phyloP scores from a whole-genome alignment of 352 stramenopile genomes.

The Phytophthora agathidicida region DNA sequence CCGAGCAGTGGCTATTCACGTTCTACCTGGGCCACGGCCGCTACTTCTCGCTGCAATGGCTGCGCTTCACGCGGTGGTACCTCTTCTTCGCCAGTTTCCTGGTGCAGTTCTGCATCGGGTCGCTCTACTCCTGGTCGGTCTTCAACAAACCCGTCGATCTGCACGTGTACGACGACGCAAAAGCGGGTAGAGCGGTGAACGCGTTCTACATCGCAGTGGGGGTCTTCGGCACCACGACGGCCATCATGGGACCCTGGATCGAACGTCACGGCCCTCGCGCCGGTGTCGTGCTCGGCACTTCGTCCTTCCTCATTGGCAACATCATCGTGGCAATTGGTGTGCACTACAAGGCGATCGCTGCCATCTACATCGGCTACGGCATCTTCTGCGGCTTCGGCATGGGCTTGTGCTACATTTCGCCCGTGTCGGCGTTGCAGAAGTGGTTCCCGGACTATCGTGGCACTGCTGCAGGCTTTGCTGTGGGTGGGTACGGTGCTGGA shows the following conservation, averaged over 20 bases:
- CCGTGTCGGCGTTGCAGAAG: constrained; percentile 65
- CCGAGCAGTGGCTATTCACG: constrained; percentile 57
- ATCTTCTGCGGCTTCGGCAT: constrained; percentile 64
- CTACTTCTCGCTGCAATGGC: constrained; percentile 40
- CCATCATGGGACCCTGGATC: constrained; percentile 69
- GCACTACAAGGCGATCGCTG: constrained; percentile 47
- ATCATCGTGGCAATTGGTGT: constrained; percentile 58
- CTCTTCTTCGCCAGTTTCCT: constrained; percentile 64
- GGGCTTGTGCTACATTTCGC: constrained; percentile 74
- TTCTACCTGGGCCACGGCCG: constrained; percentile 57
- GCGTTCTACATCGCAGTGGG: constrained; percentile 68
- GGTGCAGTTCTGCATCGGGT: constrained; percentile 69
- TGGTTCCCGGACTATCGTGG: constrained; percentile 77
- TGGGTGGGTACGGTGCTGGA: constrained; percentile 60
- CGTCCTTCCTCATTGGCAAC: constrained; percentile 53
- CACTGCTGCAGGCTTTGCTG: constrained; percentile 61
- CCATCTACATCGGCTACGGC: constrained; percentile 68
- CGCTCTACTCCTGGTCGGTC: constrained; percentile 71
- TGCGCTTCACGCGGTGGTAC: constrained; percentile 63
- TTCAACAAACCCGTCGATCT: constrained; percentile 71
- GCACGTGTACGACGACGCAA: constrained; percentile 45
- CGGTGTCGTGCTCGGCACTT: constrained; percentile 47
- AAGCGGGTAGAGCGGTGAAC: constrained; percentile 50
- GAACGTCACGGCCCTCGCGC: constrained; percentile 56
- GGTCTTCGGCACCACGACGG: constrained; percentile 58